phyloP scores from a whole-genome alignment of 2,329 filamentous ascomycete species.

The Hymenoscyphus fraxineus region DNA sequence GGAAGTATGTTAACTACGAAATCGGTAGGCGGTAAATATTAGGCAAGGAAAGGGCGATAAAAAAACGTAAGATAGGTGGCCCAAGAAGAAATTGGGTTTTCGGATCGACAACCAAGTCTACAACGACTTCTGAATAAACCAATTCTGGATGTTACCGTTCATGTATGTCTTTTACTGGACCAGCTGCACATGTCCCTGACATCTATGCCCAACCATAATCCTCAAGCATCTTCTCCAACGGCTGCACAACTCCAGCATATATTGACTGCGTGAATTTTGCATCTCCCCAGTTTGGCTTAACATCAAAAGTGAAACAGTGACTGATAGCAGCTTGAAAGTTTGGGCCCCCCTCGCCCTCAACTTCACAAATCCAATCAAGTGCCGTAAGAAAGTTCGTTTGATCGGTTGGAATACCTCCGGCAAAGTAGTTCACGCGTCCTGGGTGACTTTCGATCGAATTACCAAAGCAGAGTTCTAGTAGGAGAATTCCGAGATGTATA shows the following conservation, averaged over 20 bases:
- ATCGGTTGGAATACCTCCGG: slow-evolving; percentile 18
- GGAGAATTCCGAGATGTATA: slow-evolving; percentile 24
- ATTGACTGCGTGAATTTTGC: slow-evolving; percentile 24
- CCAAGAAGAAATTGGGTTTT: too few relatives aligned
- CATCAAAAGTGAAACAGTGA: slow-evolving; percentile 23
- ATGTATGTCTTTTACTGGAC: too few relatives aligned
- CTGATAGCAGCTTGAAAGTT: slow-evolving; percentile 21
- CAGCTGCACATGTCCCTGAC: not conserved
- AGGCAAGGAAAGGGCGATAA: too few relatives aligned
- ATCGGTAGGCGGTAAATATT: too few relatives aligned
- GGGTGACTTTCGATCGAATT: slow-evolving; percentile 24
- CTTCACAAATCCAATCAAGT: slow-evolving; percentile 21
- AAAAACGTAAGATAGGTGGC: too few relatives aligned
- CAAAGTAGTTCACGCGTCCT: not conserved
- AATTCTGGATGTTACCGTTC: too few relatives aligned
- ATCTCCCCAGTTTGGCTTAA: slow-evolving; percentile 25
- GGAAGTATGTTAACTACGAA: too few relatives aligned
- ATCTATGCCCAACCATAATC: not conserved
- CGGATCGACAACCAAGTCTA: too few relatives aligned
- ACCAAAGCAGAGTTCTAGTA: slow-evolving; percentile 30
- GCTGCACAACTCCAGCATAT: slow-evolving; percentile 25
- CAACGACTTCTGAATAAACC: too few relatives aligned
- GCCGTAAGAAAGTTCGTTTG: slow-evolving; percentile 25
- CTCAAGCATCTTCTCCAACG: slow-evolving; percentile 4
- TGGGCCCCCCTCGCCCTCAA: slow-evolving; percentile 22